phyloP scores from a whole-genome alignment of 176 grass and related monocot species.

The Metroxylon sagu region DNA sequence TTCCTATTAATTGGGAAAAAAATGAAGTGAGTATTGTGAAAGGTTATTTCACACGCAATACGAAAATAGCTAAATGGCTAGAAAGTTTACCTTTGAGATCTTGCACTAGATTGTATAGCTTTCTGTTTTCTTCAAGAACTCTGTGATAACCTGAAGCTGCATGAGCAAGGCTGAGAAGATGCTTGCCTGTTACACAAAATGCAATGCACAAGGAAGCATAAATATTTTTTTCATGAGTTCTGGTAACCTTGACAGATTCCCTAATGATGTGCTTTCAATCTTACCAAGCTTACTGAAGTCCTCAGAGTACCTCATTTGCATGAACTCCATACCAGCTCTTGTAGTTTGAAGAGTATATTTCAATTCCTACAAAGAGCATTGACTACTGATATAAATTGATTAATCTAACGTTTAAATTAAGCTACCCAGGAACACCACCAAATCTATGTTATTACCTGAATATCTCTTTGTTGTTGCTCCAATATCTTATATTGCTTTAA shows the following conservation, averaged over 20 bases:
- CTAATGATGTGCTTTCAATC: not conserved
- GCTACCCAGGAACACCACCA: too few species aligned
- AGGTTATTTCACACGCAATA: too few species aligned
- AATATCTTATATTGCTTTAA: conserved; percentile 62
- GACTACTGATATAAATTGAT: conserved; percentile 12
- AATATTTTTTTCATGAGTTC: not conserved
- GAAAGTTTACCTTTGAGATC: conserved; percentile 79
- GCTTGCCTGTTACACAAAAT: conserved; percentile 59
- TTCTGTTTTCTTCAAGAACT: conserved; percentile 98
- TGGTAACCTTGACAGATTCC: too few species aligned
- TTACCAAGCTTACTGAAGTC: conserved; percentile 78
- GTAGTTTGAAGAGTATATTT: conserved; percentile 56
- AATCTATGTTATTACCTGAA: conserved; percentile 40
- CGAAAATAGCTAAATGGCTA: too few species aligned
- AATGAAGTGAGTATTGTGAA: conserved; percentile 12
- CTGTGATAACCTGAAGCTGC: conserved; percentile 85
- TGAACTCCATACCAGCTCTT: conserved; percentile 75
- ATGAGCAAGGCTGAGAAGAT: conserved; percentile 73
- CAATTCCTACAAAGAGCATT: conserved; percentile 48
- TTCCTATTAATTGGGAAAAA: conserved; percentile 42
- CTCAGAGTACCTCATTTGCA: conserved; percentile 79
- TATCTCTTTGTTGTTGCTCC: conserved; percentile 66
- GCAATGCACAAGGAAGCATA: conserved; percentile 17
- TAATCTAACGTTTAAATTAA: too few species aligned
- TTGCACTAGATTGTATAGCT: conserved; percentile 96